Percentiles rank a stretch among this genome's conserved stretches.
Evolutionary conservation across 2,329 filamentous ascomycete species (phyloP).

Genomic region (Apiospora koreana): DNA sequence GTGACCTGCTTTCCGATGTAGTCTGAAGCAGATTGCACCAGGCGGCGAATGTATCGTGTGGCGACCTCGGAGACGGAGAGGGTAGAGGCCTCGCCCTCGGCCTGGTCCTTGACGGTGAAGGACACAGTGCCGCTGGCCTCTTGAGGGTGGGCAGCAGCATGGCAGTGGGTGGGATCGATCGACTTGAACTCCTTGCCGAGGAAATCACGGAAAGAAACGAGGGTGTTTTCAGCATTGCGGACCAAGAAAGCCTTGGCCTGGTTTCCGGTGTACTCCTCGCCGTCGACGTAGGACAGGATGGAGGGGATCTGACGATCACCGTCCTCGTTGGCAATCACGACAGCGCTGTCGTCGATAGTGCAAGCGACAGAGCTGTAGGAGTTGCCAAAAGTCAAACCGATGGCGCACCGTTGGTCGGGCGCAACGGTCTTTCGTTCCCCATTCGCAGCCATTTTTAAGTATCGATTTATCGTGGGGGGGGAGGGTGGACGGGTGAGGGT

Average conservation of each 20-base stretch:
- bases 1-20: constrained; percentile 92
- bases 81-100: constrained; percentile 63
- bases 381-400: constrained; percentile 98
- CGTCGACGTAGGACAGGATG: constrained; percentile 89
- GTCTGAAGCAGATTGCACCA: constrained; percentile 82
- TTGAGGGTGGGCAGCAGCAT: constrained; percentile 87
- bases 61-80: constrained; percentile 79
- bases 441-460: constrained; percentile 47
- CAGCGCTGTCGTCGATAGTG: constrained; percentile 89
- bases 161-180: constrained; percentile 93
- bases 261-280: constrained; percentile 94
- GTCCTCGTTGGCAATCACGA: constrained; percentile 98
- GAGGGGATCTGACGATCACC: constrained; percentile 98
- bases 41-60: constrained; percentile 79
- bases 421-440: constrained; percentile 43
- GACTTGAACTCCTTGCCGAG: constrained; percentile 96
- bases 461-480: neutral
- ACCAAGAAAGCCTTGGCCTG: constrained; percentile 94
- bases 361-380: constrained; percentile 97
- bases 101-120: constrained; percentile 82
- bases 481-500: neutral
- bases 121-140: constrained; percentile 71
- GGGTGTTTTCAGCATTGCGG: constrained; percentile 88
- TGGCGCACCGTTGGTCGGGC: constrained; percentile 68
- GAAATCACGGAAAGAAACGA: constrained; percentile 95